A percentile compares a stretch with the other conserved stretches of the same genome.
Conservation (phyloP, 805 yeast genomes). For the Candida ulmi region DNA sequence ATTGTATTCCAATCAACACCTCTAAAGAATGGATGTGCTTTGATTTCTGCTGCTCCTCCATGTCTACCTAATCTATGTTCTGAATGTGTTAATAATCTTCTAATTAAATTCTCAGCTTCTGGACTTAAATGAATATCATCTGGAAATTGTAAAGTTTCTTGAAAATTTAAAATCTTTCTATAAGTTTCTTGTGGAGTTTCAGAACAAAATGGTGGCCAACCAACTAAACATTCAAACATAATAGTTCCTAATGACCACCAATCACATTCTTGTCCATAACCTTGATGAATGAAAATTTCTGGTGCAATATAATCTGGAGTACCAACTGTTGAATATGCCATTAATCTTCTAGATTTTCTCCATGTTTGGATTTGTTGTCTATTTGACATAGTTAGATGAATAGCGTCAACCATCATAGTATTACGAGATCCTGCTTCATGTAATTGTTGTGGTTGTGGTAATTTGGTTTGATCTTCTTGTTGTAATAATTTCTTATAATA, state of each 20-base stretch:
- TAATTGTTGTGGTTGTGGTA: conserved; percentile 31
- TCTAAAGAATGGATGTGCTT: conserved; percentile 69
- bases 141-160: conserved; percentile 77
- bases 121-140: conserved; percentile 87
- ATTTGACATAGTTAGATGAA: conserved; percentile 91
- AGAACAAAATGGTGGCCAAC: conserved; percentile 97
- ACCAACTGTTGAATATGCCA: conserved; percentile 97
- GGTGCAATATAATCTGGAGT: conserved; percentile 99
- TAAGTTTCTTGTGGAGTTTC: conserved; percentile 92
- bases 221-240: conserved; percentile 92
- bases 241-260: conserved; percentile 99
- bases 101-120: conserved; percentile 81
- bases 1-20: conserved; percentile 80
- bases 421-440: conserved; percentile 45
- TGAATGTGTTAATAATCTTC: conserved; percentile 86
- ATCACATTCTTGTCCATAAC: conserved; percentile 93
- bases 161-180: conserved; percentile 87
- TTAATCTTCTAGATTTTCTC: conserved; percentile 69
- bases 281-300: conserved; percentile 82
- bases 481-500: conserved; percentile 68
- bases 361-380: conserved; percentile 78
- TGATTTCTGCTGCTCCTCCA: conserved; percentile 58
- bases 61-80: conserved; percentile 68
- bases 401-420: conserved; percentile 88
- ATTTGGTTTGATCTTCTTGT: conserved; percentile 54